Evolutionary conservation across 495 filamentous ascomycete species (phyloP).

Genomic region (Sphaerosporella brunnea): DNA sequence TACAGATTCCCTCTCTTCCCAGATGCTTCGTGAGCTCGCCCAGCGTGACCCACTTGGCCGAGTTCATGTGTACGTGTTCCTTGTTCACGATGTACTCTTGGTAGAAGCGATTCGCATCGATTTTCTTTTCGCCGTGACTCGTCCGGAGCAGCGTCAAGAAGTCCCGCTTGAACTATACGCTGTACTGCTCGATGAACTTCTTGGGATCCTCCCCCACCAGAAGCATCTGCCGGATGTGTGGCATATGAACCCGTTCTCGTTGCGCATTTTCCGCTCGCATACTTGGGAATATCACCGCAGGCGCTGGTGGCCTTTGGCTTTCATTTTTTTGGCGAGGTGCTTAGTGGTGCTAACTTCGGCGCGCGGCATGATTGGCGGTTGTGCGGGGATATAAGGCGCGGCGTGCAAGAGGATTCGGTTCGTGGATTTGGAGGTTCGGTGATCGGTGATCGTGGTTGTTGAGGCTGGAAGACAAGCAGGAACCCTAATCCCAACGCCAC

Average conservation of each 20-base stretch:
- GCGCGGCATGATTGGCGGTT: slow-evolving; percentile 86
- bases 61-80: slow-evolving; percentile 84
- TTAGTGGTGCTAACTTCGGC: slow-evolving; percentile 83
- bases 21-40: slow-evolving; percentile 78
- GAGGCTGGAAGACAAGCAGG: too few relatives aligned
- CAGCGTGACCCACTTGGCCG: slow-evolving; percentile 67
- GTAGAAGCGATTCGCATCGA: slow-evolving; percentile 82
- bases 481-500: too few relatives aligned
- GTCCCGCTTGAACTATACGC: slow-evolving; percentile 56
- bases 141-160: slow-evolving; percentile 62
- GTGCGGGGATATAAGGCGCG: too few relatives aligned
- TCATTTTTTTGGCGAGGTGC: slow-evolving; percentile 72
- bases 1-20: slow-evolving; percentile 64
- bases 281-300: slow-evolving; percentile 70
- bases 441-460: neutral
- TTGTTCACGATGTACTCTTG: slow-evolving; percentile 67
- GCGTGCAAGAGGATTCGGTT: too few relatives aligned
- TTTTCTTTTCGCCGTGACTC: slow-evolving; percentile 66
- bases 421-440: too few relatives aligned
- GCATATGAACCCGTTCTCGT: slow-evolving; percentile 62
- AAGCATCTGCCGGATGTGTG: slow-evolving; percentile 77
- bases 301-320: slow-evolving; percentile 69
- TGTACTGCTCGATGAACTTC: slow-evolving; percentile 60
- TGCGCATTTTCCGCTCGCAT: slow-evolving; percentile 32
- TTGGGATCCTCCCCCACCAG: slow-evolving; percentile 68